These are phyloP conservation scores for Davidsoniella eucalypti DNA, from an alignment of 2,329 filamentous ascomycete genomes.

Conservation along the genomic window DNA sequence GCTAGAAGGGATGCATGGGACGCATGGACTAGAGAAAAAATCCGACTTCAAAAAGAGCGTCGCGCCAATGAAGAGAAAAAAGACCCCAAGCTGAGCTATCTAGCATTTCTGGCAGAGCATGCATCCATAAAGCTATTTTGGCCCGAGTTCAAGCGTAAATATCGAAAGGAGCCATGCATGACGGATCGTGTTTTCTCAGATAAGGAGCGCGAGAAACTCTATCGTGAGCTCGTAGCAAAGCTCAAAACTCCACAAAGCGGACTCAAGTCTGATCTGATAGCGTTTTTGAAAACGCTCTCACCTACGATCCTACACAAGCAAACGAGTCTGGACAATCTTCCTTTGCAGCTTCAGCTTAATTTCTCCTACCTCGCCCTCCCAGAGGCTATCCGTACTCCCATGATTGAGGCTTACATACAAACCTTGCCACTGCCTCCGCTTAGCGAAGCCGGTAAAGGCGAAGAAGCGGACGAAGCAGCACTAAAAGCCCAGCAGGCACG, in stretches of 20 bases:
- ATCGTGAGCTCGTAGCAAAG: constrained; percentile 55
- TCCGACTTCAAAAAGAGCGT: constrained; percentile 53
- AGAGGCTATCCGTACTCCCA: constrained; percentile 39
- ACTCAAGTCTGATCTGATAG: constrained; percentile 52
- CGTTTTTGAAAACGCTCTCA: constrained; percentile 46
- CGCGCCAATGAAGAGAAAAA: constrained; percentile 62
- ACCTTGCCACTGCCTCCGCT: constrained; percentile 38
- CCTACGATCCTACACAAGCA: constrained; percentile 40
- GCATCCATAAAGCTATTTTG: constrained; percentile 90
- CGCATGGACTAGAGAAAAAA: constrained; percentile 65
- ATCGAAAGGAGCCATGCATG: constrained; percentile 66
- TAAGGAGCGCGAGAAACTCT: constrained; percentile 65
- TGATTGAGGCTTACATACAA: constrained; percentile 51
- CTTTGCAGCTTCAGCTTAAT: constrained; percentile 45
- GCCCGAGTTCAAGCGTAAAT: constrained; percentile 91
- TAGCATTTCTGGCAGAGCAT: constrained; percentile 63
- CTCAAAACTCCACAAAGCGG: constrained; percentile 49
- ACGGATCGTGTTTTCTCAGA: constrained; percentile 54
- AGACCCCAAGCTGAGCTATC: constrained; percentile 69
- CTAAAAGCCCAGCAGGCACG: constrained; percentile 33
- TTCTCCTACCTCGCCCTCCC: constrained; percentile 54
- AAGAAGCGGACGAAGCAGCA: constrained; percentile 33
- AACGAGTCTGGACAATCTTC: constrained; percentile 40
- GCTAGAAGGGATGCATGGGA: constrained; percentile 68
- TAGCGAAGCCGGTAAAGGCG: constrained; percentile 19